Base-by-base conservation (phyloP, 2,329 filamentous ascomycete genomes). In the Raffaelea arxii region DNA sequence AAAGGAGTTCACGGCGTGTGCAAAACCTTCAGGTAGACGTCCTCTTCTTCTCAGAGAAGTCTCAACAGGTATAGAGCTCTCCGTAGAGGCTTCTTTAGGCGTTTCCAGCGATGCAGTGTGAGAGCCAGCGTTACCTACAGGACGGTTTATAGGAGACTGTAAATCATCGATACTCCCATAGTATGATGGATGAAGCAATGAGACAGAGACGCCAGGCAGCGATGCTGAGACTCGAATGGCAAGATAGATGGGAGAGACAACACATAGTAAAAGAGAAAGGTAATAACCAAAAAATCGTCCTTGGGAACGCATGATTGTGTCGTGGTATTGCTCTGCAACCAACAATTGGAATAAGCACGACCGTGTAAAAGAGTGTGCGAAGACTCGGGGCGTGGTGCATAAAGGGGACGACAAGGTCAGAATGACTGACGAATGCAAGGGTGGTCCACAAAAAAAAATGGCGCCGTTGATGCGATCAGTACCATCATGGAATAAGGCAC, bases 1-100 rank as follows among this genome's bases (percentile, higher is more conserved):
- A 14, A 43, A 35, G 19, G 41, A 43, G 41, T 43, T 43, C 25
- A 43, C 24, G 27, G 14, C n/a, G 25, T 43, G 41, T 11, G 41
- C 41, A 25, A 43, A 14, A 16, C 27, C 41, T 14, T 43, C 10
- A 3, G 41, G 41, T 22, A 35, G 27, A 36, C 14, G 32, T 16
- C 6, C 14, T 18, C 32, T 9, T 16, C 16, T 36, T 36, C 32
- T 36, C 27, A 9, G 9, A 16, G 32, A 7, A 6, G 7, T 6
- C 32, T 36, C 16, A 18, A 18, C 19, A 16, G 32, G 16, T 6
- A 7, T 18, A 36, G 32, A 7, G 7, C 14, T 18, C 32, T 36
- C 32, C 32, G 16, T 6, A 36, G 32, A 36, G 19, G 7, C 16
- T 36, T n/a, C n/a, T n/a, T n/a, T n/a, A n/a, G n/a, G n/a, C n/a